Evolutionary conservation across 371 early-diverging fungal genomes (phyloP).

Genomic region (Mortierella sp.): DNA sequence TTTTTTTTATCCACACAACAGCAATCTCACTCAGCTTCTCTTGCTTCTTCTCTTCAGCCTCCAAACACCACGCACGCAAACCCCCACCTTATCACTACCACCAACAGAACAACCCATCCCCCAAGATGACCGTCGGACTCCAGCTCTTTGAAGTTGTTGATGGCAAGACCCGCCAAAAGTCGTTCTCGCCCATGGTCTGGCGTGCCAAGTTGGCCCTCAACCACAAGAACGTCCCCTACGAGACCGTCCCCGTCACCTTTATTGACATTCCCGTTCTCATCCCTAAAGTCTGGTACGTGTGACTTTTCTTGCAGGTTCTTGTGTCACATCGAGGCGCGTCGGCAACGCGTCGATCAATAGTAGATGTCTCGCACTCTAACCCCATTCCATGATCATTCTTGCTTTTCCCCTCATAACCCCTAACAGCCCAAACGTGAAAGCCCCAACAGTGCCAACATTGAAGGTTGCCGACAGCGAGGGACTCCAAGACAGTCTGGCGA

Average conservation of each 20-base stretch:
- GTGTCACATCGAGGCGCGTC: no score
- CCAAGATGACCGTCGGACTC: neutral
- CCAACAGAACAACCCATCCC: neutral
- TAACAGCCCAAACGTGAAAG: constrained; percentile 14
- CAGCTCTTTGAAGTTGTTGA: constrained; percentile 30
- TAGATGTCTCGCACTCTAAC: neutral
- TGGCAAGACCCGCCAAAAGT: constrained; percentile 24
- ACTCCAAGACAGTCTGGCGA: constrained; percentile 21
- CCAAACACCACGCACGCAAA: neutral
- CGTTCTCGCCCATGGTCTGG: constrained; percentile 38
- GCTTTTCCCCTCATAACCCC: neutral
- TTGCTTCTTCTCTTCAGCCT: neutral
- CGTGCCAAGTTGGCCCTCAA: constrained; percentile 30
- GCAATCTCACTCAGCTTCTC: neutral
- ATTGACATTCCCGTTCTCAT: constrained; percentile 21
- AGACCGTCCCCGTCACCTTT: constrained; percentile 30
- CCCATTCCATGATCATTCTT: neutral
- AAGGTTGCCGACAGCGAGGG: constrained; percentile 14
- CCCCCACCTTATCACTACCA: neutral
- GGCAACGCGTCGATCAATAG: no score
- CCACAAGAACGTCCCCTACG: constrained; percentile 32
- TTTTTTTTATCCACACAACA: neutral
- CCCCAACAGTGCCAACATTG: constrained; percentile 28
- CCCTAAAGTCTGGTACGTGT: constrained; percentile 27
- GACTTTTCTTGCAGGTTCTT: neutral